Evolutionary conservation across 148 eudicot genomes (phyloP).

Genomic region (Vaccinium corymbosum): DNA sequence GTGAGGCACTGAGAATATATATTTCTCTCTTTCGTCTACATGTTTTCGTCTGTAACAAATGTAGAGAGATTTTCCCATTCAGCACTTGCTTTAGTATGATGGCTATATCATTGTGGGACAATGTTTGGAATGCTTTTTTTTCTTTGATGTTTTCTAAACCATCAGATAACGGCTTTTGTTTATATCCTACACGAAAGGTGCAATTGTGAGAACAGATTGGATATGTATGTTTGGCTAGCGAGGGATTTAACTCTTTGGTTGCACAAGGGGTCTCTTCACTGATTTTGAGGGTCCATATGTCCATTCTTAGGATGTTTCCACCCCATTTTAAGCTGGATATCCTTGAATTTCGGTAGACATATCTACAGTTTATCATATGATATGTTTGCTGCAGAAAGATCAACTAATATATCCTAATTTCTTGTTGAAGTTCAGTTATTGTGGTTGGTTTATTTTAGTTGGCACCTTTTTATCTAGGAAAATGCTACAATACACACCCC

Average conservation of each 20-base stretch:
- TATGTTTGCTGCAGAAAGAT: not conserved
- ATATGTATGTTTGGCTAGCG: not conserved
- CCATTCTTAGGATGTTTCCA: not conserved
- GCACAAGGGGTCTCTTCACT: not conserved
- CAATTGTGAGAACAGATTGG: not conserved
- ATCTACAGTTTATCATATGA: not conserved
- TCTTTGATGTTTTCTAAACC: too few species aligned
- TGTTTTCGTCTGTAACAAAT: too few species aligned
- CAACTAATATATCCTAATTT: not conserved
- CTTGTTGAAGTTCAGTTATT: not conserved
- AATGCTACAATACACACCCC: too few species aligned
- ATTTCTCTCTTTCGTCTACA: not conserved
- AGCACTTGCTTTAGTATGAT: too few species aligned
- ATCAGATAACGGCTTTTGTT: too few species aligned
- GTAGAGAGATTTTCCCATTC: too few species aligned
- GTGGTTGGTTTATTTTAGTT: not conserved
- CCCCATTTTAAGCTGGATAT: not conserved
- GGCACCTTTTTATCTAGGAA: not conserved
- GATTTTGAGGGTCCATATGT: not conserved
- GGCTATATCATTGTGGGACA: too few species aligned
- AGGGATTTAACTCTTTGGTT: not conserved
- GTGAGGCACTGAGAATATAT: not conserved
- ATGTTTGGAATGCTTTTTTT: too few species aligned
- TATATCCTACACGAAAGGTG: too few species aligned
- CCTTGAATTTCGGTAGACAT: not conserved